Evolutionary conservation across 2,329 filamentous ascomycete genomes (phyloP), one percentile per base, ranked within the genome.

Genomic region (Helotiales sp.): DNA sequence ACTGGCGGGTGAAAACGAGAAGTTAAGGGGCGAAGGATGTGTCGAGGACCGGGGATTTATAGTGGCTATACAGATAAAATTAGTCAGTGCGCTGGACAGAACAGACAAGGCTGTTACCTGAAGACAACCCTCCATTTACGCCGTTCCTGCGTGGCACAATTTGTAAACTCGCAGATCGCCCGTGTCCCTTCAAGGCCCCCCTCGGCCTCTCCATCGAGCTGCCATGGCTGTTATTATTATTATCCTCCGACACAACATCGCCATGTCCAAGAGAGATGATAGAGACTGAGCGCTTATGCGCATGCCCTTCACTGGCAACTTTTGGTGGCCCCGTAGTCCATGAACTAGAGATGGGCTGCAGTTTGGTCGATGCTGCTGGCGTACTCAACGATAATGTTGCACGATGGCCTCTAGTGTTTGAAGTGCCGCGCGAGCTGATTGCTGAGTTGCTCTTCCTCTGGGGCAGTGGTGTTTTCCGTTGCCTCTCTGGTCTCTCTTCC

Each of bases 81-180:
- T 50, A 54, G 15, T 22, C 25, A 52, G 24, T 12, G 2, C 24
- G 9, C 3, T 34, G 38, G 9, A 15, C 19, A 27, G 24, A 12
- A 47, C 17, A 29, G 47, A 33, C 50, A 40, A 25, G 34, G n/a
- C n/a, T 34, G 19, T 22, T 74, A 77, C 77, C 73, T 70, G 74
- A 74, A 57, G 67, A 60, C 40, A 70, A 69, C 22, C 70, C 74
- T 54, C 75, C 75, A 64, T 73, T 73, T 30, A 72, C 67, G 55
- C 74, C 73, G 57, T 73, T 70, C 60, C 73, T 73, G 61, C 79
- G 79, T 47, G 85, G 78, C 62, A 84, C 71, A 64, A 93, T 88
- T 71, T 96, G 92, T 59, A 96, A 75, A 76, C 92, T 96, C 24
- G 90, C 85, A 34, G 91, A 91, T 52, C 92, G 82, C 48, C 81